Percentiles rank a stretch among this genome's conserved stretches.
Evolutionary conservation across 179 eudicot species (phyloP).

Genomic region (Beta corolliflora): DNA sequence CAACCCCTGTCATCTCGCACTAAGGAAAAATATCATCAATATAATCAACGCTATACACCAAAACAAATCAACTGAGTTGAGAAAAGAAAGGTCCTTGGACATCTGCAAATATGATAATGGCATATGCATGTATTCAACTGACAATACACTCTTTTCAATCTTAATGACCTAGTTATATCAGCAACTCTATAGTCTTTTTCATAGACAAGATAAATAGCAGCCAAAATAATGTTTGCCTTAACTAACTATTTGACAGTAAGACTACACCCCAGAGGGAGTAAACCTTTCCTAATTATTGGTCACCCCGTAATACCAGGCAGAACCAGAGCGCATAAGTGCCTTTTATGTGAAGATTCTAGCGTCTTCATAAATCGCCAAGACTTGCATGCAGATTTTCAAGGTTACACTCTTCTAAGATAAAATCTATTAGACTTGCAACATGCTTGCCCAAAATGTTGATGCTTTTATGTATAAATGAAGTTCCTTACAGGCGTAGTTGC

Average conservation of each 20-base stretch:
- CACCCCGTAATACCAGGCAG: too few relatives aligned
- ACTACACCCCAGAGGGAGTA: background rate
- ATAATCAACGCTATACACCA: conserved; percentile 12
- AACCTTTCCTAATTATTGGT: background rate
- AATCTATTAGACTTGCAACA: background rate
- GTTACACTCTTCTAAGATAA: background rate
- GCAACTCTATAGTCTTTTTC: background rate
- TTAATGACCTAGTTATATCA: background rate
- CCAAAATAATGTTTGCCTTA: background rate
- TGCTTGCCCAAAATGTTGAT: background rate
- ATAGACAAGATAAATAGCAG: background rate
- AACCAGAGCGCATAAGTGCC: background rate
- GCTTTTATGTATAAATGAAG: background rate
- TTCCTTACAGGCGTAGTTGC: background rate
- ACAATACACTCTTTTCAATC: too few relatives aligned
- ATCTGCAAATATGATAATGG: background rate
- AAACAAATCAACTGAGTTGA: background rate
- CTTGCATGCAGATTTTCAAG: background rate
- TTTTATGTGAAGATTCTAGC: background rate
- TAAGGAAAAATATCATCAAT: conserved; percentile 39
- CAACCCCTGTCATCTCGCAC: conserved; percentile 99
- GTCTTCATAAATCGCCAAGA: background rate
- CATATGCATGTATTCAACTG: background rate
- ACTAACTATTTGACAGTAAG: background rate
- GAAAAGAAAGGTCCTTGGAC: background rate